Conservation (phyloP, 257 asterid genomes). For the Gynochthodes officinalis region DNA sequence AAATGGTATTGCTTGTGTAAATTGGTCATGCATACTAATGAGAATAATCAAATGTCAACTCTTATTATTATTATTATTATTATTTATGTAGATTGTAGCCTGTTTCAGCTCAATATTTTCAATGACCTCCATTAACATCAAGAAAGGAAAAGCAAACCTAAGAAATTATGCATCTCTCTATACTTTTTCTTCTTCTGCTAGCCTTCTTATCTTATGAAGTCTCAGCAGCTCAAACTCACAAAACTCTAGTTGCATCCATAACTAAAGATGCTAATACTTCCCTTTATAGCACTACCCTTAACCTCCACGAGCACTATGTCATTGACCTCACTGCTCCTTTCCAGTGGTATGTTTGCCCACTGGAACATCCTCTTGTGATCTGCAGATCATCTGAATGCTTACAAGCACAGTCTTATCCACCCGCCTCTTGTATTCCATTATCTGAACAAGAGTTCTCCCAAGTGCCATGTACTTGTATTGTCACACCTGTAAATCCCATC, state of each 20-base stretch:
- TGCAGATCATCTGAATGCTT: slow-evolving; percentile 32
- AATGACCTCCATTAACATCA: background rate
- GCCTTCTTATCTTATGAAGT: slow-evolving; percentile 16
- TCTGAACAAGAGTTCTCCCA: background rate
- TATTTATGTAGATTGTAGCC: too few species aligned
- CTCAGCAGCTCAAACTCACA: slow-evolving; percentile 24
- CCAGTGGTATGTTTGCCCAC: slow-evolving; percentile 35
- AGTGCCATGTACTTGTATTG: slow-evolving; percentile 30
- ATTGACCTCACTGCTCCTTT: slow-evolving; percentile 32
- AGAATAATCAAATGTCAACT: background rate
- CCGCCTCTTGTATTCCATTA: slow-evolving; percentile 9
- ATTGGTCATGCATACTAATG: background rate
- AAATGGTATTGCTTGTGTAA: background rate
- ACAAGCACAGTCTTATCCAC: slow-evolving; percentile 27
- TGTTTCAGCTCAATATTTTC: background rate
- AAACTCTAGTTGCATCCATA: slow-evolving; percentile 30
- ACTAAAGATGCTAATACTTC: slow-evolving; percentile 32
- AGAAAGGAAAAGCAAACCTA: background rate
- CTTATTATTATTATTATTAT: background rate
- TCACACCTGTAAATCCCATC: slow-evolving; percentile 29
- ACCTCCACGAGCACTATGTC: slow-evolving; percentile 22
- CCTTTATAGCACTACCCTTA: slow-evolving; percentile 29
- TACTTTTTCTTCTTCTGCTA: slow-evolving; percentile 17
- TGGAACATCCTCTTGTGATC: slow-evolving; percentile 13
- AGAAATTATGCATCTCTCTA: background rate